Percentiles rank a stretch among this genome's conserved stretches.
Conservation (phyloP, 208 protist genomes). For the Angomonas ambiguus region DNA sequence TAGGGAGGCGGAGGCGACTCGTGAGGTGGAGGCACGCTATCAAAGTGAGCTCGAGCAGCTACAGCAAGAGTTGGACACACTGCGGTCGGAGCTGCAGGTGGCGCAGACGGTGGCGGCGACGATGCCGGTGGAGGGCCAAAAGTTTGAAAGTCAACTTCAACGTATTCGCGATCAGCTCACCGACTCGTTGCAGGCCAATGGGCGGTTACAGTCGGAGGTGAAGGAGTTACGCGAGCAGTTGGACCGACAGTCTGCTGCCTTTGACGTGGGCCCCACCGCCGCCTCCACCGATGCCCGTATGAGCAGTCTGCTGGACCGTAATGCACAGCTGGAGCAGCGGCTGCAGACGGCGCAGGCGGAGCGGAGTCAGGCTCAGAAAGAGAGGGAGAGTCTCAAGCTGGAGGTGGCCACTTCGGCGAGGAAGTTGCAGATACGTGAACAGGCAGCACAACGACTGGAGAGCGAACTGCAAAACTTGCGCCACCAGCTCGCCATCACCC, state of each 20-base stretch:
- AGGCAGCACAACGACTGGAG: constrained; percentile 39
- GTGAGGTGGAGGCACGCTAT: too few relatives aligned
- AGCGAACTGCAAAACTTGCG: constrained; percentile 35
- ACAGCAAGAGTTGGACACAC: too few relatives aligned
- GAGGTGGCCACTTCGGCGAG: constrained; percentile 29
- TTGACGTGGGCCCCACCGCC: constrained; percentile 5
- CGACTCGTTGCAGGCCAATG: constrained; percentile 28
- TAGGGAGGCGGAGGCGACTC: constrained; percentile 14
- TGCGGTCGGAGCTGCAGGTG: constrained; percentile 33
- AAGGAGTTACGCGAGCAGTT: constrained; percentile 21
- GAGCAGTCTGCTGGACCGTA: constrained; percentile 32
- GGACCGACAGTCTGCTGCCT: constrained; percentile 19
- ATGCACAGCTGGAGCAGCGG: constrained; percentile 30
- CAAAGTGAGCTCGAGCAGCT: too few relatives aligned
- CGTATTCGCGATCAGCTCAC: constrained; percentile 37
- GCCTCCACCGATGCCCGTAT: constrained; percentile 34
- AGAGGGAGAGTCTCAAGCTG: constrained; percentile 43
- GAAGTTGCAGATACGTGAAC: constrained; percentile 37
- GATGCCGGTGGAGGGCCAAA: constrained; percentile 31
- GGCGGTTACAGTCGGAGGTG: constrained; percentile 29
- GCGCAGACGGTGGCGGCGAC: constrained; percentile 51
- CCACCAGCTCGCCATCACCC: constrained; percentile 31
- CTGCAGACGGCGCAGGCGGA: constrained; percentile 23
- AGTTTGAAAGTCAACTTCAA: constrained; percentile 36
- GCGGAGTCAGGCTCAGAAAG: constrained; percentile 29